phyloP scores from a whole-genome alignment of 108 stramenopile genomes.

The Fragilaria radians region DNA sequence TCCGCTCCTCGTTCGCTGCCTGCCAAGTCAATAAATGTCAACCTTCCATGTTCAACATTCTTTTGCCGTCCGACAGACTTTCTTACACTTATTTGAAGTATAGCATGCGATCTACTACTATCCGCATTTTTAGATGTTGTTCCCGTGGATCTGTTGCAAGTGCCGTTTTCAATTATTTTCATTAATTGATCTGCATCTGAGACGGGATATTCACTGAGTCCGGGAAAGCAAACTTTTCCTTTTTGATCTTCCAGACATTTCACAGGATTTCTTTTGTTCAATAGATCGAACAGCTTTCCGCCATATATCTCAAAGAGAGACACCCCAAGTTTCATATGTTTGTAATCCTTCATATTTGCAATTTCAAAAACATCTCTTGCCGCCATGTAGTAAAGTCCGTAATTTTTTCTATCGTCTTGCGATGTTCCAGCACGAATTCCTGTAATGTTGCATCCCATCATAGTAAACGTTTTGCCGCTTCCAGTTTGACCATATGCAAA shows the following conservation, averaged over 20 bases:
- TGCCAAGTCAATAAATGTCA: conserved; percentile 96
- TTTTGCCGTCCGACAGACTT: conserved; percentile 44
- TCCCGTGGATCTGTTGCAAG: conserved; percentile 91
- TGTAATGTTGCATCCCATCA: conserved; percentile 88
- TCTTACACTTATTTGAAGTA: conserved; percentile 82
- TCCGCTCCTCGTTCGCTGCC: conserved; percentile 97
- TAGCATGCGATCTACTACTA: conserved; percentile 91
- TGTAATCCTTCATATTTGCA: conserved; percentile 41
- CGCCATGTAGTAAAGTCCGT: conserved; percentile 88
- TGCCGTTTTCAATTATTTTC: conserved; percentile 85
- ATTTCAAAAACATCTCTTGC: conserved; percentile 87
- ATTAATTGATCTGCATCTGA: conserved; percentile 75
- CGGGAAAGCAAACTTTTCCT: conserved; percentile 93
- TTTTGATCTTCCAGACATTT: conserved; percentile 92
- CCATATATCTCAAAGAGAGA: conserved; percentile 98
- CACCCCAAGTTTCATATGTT: conserved; percentile 62
- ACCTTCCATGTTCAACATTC: conserved; percentile 74
- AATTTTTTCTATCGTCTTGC: conserved; percentile 31
- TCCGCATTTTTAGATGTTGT: conserved; percentile 90
- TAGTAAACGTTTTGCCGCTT: conserved; percentile 93
- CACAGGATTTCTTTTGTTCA: conserved; percentile 78
- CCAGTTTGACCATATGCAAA: conserved; percentile 95
- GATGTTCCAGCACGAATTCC: conserved; percentile 52
- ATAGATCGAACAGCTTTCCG: conserved; percentile 91
- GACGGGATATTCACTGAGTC: conserved; percentile 80